Base-by-base conservation (phyloP, 2,329 filamentous ascomycete genomes). In the Aspergillus sergii region DNA sequence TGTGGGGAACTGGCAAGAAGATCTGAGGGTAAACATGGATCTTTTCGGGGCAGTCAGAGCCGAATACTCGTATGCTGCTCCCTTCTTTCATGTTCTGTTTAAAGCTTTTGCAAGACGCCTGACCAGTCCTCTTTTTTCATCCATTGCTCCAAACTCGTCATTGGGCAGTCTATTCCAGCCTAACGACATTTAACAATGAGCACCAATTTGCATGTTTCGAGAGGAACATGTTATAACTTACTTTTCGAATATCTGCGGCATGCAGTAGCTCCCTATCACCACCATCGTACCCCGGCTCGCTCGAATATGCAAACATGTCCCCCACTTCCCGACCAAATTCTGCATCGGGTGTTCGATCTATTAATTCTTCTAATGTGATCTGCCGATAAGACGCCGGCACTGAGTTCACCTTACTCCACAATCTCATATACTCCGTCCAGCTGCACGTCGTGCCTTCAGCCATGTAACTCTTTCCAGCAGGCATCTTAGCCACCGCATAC, bases 401-500 rank as follows among this genome's bases (percentile, higher is more conserved):
- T 0, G 77, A 77, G 2, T 75, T 81, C 3, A 78, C 66, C 6
- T 73, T 64, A 16, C 76, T 75, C 82, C 82, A 85, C 0, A 78
- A 71, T 21, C 74, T 66, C 10, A 82, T 78, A 67, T 77, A 85
- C 9, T 84, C 81, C 4, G 75, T 64, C 81, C 82, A 85, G 34
- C 75, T 83, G 68, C 80, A 81, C 4, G 71, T 77, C 4, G 80
- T 78, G 2, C 82, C 82, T 34, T 74, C 81, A 0, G 82, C 83
- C 78, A 85, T 83, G 68, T 84, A 85, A 1, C 73, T 71, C 54
- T 81, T 81, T 1, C 82, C 82, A 0, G 83, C 78, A 0, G 81
- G 79, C 81, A 84, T 83, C 64, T 84, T 79, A 53, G 76, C 78
- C 1, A 85, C 81, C 12, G 81, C 83, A 57, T 83, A 83, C 16